Evolutionary conservation across 129 eudicot species (phyloP).

Genomic region (Deinandra increscens): DNA sequence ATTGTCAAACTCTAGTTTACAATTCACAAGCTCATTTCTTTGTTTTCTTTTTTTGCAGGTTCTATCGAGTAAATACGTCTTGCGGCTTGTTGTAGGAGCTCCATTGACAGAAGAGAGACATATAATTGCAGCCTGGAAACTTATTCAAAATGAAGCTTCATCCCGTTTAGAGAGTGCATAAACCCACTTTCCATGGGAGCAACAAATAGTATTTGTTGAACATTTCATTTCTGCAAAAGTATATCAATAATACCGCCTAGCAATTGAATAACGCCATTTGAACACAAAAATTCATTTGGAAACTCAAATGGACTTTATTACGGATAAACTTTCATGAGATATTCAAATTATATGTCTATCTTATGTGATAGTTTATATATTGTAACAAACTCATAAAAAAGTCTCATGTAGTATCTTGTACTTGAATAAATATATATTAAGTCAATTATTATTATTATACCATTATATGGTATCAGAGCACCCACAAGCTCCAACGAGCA

Average conservation of each 20-base stretch:
- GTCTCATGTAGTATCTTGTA: no score
- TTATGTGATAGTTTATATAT: no score
- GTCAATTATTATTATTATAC: no score
- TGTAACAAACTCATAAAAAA: no score
- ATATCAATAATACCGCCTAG: not conserved
- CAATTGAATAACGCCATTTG: no score
- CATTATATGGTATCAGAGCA: no score
- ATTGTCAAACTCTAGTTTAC: not conserved
- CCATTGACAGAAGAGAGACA: conserved; percentile 93
- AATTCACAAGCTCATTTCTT: not conserved
- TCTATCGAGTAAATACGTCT: conserved; percentile 58
- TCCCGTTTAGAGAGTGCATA: conserved; percentile 35
- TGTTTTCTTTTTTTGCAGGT: conserved; percentile 39
- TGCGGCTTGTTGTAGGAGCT: conserved; percentile 89
- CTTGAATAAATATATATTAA: no score
- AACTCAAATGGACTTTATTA: no score
- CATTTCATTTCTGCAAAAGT: conserved; percentile 6
- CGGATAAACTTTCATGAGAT: not conserved
- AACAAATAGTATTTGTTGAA: conserved; percentile 4
- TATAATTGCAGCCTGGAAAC: conserved; percentile 63
- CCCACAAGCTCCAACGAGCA: no score
- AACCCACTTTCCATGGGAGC: conserved; percentile 13
- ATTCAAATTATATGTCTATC: no score
- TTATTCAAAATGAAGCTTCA: conserved; percentile 70
- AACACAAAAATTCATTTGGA: no score